Evolutionary conservation across 441 rosid genomes (phyloP).

Genomic region (Populus hybrid): DNA sequence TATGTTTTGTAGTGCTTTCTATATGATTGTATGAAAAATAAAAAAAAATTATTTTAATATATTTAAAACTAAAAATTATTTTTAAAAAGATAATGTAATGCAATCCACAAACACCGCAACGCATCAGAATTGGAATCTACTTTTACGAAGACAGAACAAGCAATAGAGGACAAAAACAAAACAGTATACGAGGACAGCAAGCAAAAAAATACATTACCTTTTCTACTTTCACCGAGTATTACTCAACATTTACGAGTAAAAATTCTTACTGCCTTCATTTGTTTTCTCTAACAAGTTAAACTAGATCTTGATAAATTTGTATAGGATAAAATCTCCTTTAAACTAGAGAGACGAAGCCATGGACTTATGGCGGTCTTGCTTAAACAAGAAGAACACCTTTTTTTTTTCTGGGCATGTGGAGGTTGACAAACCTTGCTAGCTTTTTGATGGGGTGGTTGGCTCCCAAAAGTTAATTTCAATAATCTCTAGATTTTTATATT

Average conservation of each 20-base stretch:
- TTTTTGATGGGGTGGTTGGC: slow-evolving; percentile 58
- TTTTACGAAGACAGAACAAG: not conserved
- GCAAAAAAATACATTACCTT: not conserved
- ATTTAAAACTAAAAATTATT: no score
- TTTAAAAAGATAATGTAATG: no score
- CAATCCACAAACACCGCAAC: not conserved
- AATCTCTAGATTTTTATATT: slow-evolving; percentile 10
- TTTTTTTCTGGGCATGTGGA: slow-evolving; percentile 56
- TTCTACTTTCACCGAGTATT: not conserved
- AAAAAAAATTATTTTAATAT: no score
- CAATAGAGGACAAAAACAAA: not conserved
- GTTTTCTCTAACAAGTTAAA: no score
- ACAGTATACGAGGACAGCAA: not conserved
- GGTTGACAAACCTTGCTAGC: slow-evolving; percentile 43
- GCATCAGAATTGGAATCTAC: not conserved
- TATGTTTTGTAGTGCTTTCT: no score
- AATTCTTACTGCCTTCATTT: no score
- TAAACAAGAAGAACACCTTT: slow-evolving; percentile 13
- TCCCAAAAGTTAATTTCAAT: slow-evolving; percentile 24
- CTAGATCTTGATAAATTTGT: no score
- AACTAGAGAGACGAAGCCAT: no score
- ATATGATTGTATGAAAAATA: no score
- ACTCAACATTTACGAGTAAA: not conserved
- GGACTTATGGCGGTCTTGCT: not conserved
- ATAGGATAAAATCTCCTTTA: no score